phyloP scores from a whole-genome alignment of 805 yeast species.

The Spathaspora girioi region DNA sequence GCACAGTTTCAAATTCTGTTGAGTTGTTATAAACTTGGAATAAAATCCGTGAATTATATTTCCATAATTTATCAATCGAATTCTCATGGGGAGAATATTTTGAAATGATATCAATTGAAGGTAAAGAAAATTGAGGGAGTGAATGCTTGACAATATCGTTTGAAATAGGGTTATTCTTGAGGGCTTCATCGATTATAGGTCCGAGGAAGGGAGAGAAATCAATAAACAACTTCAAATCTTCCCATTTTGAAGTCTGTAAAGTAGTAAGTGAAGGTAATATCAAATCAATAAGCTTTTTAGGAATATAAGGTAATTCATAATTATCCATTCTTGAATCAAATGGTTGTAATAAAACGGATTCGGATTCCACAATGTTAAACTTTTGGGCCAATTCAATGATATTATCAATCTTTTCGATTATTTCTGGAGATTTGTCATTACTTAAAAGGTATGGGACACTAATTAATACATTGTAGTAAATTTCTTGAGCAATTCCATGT shows the following conservation, averaged over 20 bases:
- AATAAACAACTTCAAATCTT: constrained; percentile 31
- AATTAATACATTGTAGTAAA: constrained; percentile 58
- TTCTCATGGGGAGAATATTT: constrained; percentile 21
- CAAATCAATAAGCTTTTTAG: constrained; percentile 45
- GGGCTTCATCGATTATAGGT: constrained; percentile 31
- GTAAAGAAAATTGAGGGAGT: constrained; percentile 38
- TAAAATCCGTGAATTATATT: constrained; percentile 49
- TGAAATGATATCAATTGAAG: constrained; percentile 14
- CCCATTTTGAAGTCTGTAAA: constrained; percentile 39
- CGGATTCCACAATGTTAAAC: constrained; percentile 26
- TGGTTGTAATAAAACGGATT: constrained; percentile 26
- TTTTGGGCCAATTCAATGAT: constrained; percentile 44
- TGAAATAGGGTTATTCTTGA: constrained; percentile 33
- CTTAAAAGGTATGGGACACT: constrained; percentile 63
- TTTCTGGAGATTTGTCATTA: constrained; percentile 31
- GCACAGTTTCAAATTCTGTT: constrained; percentile 59
- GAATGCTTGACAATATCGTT: constrained; percentile 36
- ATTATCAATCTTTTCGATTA: constrained; percentile 30
- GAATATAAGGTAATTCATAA: constrained; percentile 45
- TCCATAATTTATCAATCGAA: constrained; percentile 63
- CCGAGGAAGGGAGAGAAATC: constrained; percentile 26
- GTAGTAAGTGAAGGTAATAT: constrained; percentile 46
- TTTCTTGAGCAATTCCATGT: constrained; percentile 61
- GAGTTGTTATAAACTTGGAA: constrained; percentile 57
- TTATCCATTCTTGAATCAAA: constrained; percentile 31